A percentile compares a stretch with the other conserved stretches of the same genome.
phyloP scores from a whole-genome alignment of 192 early-diverging fungal species.

The Backusella parvicylindrica region DNA sequence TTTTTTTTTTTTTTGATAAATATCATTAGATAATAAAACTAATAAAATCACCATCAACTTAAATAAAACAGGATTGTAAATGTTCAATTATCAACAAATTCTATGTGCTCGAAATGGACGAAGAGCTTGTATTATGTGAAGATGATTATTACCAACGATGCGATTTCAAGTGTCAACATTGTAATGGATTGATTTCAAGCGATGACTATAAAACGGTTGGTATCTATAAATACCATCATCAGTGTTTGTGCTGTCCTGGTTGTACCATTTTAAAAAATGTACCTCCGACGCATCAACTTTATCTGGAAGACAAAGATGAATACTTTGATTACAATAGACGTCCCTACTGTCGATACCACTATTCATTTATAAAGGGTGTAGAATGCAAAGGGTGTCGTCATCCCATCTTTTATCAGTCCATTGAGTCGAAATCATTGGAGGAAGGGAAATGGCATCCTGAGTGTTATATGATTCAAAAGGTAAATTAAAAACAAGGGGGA shows the following conservation, averaged over 20 bases:
- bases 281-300: constrained; percentile 52
- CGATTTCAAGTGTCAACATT: constrained; percentile 63
- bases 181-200: constrained; percentile 64
- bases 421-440: constrained; percentile 61
- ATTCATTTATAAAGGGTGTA: constrained; percentile 67
- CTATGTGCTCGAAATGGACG: constrained; percentile 43
- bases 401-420: constrained; percentile 76
- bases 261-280: constrained; percentile 4
- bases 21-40: not conserved
- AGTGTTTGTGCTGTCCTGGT: constrained; percentile 77
- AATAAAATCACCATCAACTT: constrained; percentile 12
- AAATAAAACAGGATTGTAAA: constrained; percentile 40
- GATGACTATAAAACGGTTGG: constrained; percentile 73
- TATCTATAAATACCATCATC: constrained; percentile 77
- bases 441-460: constrained; percentile 78
- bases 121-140: constrained; percentile 47
- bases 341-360: constrained; percentile 80
- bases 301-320: constrained; percentile 53
- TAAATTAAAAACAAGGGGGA: not conserved
- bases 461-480: constrained; percentile 91
- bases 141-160: constrained; percentile 66
- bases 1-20: not conserved
- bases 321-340: constrained; percentile 63
- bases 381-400: constrained; percentile 81
- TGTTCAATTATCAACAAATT: constrained; percentile 65